Conservation (phyloP, 2,329 filamentous ascomycete species). For the Ophiostoma piceae region DNA sequence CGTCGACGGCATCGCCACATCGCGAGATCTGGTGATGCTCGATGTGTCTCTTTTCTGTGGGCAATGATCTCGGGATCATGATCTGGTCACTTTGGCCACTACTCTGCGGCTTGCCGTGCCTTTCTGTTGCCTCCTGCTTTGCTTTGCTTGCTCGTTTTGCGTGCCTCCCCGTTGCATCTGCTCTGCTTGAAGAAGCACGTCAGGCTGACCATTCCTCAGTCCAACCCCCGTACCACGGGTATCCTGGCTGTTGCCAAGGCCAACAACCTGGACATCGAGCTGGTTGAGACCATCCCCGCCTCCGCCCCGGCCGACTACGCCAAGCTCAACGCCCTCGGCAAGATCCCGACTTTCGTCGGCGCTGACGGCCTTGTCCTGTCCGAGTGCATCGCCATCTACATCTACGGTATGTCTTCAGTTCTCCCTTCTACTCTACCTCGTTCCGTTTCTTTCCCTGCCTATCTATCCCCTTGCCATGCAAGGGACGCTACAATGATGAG, state of each 20-base stretch:
- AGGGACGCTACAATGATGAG: slow-evolving; percentile 57
- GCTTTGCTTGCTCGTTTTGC: slow-evolving; percentile 17
- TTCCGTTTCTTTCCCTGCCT: not conserved
- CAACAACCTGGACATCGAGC: slow-evolving; percentile 88
- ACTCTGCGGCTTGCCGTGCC: not conserved
- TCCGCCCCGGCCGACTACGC: slow-evolving; percentile 71
- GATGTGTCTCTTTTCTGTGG: not conserved
- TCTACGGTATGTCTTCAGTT: slow-evolving; percentile 74
- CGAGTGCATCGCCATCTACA: slow-evolving; percentile 89
- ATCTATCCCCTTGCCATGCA: slow-evolving; percentile 3
- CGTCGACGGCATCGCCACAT: not conserved
- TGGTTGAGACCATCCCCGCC: slow-evolving; percentile 64
- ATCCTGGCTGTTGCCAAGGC: slow-evolving; percentile 94
- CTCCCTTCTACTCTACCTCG: slow-evolving; percentile 23
- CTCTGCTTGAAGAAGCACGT: slow-evolving; percentile 20
- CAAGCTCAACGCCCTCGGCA: slow-evolving; percentile 80
- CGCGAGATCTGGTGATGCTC: not conserved
- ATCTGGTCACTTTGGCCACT: not conserved
- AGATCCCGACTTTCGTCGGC: slow-evolving; percentile 89
- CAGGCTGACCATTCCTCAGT: slow-evolving; percentile 46
- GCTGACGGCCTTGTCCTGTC: slow-evolving; percentile 83
- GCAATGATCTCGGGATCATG: not conserved
- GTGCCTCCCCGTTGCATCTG: slow-evolving; percentile 5
- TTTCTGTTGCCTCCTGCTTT: not conserved
- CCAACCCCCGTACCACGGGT: slow-evolving; percentile 82